phyloP scores from a whole-genome alignment of 352 stramenopile genomes.

The Thraustochytrium striatum region DNA sequence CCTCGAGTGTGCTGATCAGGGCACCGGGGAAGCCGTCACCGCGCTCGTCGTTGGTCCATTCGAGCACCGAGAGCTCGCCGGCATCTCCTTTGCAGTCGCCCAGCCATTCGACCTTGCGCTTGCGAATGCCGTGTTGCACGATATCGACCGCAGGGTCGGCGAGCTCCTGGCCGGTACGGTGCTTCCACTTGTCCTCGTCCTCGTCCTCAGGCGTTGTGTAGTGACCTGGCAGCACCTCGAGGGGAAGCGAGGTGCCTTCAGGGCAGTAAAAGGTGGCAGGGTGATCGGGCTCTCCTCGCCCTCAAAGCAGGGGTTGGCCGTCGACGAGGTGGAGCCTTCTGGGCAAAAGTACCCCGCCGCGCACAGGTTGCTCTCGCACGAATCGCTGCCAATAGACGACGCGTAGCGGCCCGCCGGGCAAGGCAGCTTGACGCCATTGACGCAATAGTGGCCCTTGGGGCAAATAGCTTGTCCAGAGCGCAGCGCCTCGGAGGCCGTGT shows the following conservation, averaged over 20 bases:
- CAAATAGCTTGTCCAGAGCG: constrained; percentile 38
- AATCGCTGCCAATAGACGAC: not conserved
- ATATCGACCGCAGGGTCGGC: constrained; percentile 21
- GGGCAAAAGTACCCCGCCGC: constrained; percentile 50
- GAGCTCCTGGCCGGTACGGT: constrained; percentile 16
- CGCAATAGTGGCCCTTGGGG: constrained; percentile 49
- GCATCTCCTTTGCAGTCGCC: not conserved
- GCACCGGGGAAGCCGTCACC: not conserved
- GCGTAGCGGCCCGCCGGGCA: constrained; percentile 50
- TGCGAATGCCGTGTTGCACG: not conserved
- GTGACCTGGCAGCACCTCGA: constrained; percentile 40
- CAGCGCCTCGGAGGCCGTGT: not conserved
- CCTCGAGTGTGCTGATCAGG: not conserved
- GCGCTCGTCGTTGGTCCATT: constrained; percentile 29
- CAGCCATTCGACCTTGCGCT: constrained; percentile 37
- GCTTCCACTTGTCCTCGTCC: not conserved
- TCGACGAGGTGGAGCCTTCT: constrained; percentile 41
- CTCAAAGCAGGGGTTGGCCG: constrained; percentile 13
- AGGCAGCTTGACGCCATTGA: not conserved
- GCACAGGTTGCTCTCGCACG: constrained; percentile 5
- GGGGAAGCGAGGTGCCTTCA: not conserved
- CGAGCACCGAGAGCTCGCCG: not conserved
- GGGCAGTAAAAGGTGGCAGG: constrained; percentile 49
- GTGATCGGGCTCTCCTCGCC: not conserved
- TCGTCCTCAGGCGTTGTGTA: constrained; percentile 38